Percentiles rank a stretch among this genome's conserved stretches.
phyloP scores from a whole-genome alignment of 179 eudicot genomes.

The Patellifolia procumbens region DNA sequence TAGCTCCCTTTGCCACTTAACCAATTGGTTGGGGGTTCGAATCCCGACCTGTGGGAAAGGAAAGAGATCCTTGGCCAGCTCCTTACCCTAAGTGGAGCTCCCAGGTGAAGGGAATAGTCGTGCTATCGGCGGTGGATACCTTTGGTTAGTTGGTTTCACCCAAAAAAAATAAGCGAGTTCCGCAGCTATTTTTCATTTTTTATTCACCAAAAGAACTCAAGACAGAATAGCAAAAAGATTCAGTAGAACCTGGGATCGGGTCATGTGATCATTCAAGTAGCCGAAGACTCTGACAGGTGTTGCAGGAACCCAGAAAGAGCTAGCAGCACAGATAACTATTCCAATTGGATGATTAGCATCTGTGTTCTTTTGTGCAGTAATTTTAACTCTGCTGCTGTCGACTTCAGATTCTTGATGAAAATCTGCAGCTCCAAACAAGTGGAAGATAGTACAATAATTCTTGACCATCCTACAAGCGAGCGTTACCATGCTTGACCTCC shows the following conservation, averaged over 20 bases:
- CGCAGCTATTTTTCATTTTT: no score
- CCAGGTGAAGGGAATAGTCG: no score
- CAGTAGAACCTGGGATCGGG: constrained; percentile 39
- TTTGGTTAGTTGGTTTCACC: no score
- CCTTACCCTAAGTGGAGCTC: no score
- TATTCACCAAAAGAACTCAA: not conserved
- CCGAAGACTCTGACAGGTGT: constrained; percentile 29
- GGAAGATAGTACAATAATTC: constrained; percentile 38
- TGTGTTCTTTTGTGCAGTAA: constrained; percentile 31
- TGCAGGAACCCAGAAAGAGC: constrained; percentile 44
- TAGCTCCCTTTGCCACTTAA: no score
- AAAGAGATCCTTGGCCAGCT: no score
- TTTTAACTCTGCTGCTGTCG: constrained; percentile 19
- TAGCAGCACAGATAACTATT: constrained; percentile 33
- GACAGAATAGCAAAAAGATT: not conserved
- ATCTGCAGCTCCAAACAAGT: constrained; percentile 26
- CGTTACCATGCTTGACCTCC: constrained; percentile 27
- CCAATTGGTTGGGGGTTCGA: no score
- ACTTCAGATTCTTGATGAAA: constrained; percentile 26
- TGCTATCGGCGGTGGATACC: no score
- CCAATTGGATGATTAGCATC: constrained; percentile 34
- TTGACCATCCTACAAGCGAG: constrained; percentile 46
- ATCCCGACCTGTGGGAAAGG: no score
- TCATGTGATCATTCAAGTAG: constrained; percentile 35
- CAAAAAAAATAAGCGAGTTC: no score